Base-by-base conservation (phyloP, 495 filamentous ascomycete genomes). In the Hypomontagnella submonticulosa region DNA sequence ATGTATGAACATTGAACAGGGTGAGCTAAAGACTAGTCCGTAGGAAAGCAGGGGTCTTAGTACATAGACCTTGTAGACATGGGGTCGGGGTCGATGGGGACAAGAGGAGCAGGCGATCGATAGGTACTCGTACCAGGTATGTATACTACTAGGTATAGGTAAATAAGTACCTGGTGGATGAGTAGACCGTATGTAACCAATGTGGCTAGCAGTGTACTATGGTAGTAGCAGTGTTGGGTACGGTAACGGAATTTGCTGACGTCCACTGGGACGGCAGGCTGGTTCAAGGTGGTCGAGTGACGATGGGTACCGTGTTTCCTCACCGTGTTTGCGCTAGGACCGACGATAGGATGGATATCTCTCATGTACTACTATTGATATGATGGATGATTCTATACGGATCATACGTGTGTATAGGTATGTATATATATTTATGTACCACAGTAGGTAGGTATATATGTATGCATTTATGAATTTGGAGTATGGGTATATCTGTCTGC, bases 41-140 rank as follows among this genome's bases (percentile, higher is more conserved):
- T 41, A 58, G 13, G 48, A 58, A 3, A 56, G 20, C 60, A 57
- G 54, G 66, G 55, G 37, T 52, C 12, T 7, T 44, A 30, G 51
- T 42, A 16, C 46, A 41, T 54, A 36, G 50, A n/a, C n/a, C n/a
- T n/a, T n/a, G 34, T 10, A 38, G 33, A 9, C 23, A 37, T 33
- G n/a, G 53, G 53, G 27, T 44, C 38, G 38, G 41, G 44, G 33
- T 19, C 19, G n/a, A 61, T 61, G 57, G 58, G 65, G 66, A 56
- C 12, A n/a, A 54, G 59, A 32, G 47, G 54, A 60, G 48, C 65
- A 64, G 57, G 42, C 66, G 60, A 63, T 63, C 66, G 60, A 69
- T 69, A 57, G 50, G 50, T 64, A 60, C 49, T 59, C 8, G 50
- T 42, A 55, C 51, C 10, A 53, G 16, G 47, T 65, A 65, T 50